phyloP scores from a whole-genome alignment of 1,139 yeast species.

The Yamadazyma triangularis region DNA sequence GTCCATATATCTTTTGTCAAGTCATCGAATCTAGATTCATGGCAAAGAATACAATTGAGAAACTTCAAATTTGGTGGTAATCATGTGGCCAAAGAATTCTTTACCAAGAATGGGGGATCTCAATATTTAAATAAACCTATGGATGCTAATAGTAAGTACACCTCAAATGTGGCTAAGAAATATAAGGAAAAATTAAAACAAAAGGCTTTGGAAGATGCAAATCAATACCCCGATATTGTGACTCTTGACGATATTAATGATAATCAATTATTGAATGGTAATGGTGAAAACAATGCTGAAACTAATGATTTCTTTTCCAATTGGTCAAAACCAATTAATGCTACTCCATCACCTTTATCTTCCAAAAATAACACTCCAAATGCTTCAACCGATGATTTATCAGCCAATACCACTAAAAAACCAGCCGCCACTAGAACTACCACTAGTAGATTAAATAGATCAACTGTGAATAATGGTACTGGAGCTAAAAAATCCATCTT shows the following conservation, averaged over 20 bases:
- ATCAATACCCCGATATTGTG: constrained; percentile 60
- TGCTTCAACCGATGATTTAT: constrained; percentile 35
- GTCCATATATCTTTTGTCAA: constrained; percentile 62
- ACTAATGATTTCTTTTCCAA: constrained; percentile 80
- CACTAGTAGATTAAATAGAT: constrained; percentile 15
- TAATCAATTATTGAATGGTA: constrained; percentile 29
- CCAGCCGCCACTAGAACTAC: constrained; percentile 13
- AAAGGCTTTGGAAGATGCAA: constrained; percentile 62
- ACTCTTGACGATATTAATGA: constrained; percentile 56
- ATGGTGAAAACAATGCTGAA: constrained; percentile 16
- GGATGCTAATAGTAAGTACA: constrained; percentile 75
- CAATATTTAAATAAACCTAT: constrained; percentile 48
- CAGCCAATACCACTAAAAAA: constrained; percentile 21
- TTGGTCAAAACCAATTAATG: constrained; percentile 74
- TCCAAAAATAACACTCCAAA: constrained; percentile 49
- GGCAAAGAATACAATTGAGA: constrained; percentile 86
- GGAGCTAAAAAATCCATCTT: constrained; percentile 36
- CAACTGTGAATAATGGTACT: constrained; percentile 12
- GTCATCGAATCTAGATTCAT: constrained; percentile 82
- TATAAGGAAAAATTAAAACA: constrained; percentile 77
- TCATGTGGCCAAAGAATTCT: constrained; percentile 76
- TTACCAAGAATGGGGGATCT: constrained; percentile 79
- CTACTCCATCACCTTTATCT: constrained; percentile 48
- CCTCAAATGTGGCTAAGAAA: constrained; percentile 69
- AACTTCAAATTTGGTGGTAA: constrained; percentile 94